Base-by-base conservation (phyloP, 164 flowering plant species). In the Protea cynaroides region DNA sequence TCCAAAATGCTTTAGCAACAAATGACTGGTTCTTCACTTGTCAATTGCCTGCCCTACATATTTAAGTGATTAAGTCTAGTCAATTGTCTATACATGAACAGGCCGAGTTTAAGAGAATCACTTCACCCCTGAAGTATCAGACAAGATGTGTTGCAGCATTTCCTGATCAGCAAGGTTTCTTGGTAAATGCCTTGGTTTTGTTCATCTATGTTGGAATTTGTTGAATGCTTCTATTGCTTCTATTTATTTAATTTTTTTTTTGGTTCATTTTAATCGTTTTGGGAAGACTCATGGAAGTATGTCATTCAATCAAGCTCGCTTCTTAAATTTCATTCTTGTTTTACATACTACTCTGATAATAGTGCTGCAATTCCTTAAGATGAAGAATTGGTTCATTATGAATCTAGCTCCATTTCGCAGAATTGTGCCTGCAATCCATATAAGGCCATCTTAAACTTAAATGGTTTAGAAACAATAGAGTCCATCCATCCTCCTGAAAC, bases 61-160 rank as follows among this genome's bases (percentile, higher is more conserved):
- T 23, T 36, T 25, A 62, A 40, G 8, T n/a, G 15, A 52, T 24
- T 61, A 9, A 40, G 1, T 54, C 22, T 65, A 62, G 58, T 24
- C 43, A 59, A 2, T 67, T n/a, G 34, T 61, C 44, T 49, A 54
- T 43, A 50, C 69, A 53, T 34, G 29, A 51, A 65, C 83, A 91
- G 98, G 63, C 80, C 40, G 99, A 95, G 73, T 95, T 79, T 73
- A 95, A 89, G 81, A 88, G 97, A 71, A 82, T 95, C 52, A 24
- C 25, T 17, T 95, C 99, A 22, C 99, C 97, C 15, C 74, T 95
- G 67, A 95, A 95, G 84, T 88, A 91, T 78, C 97, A 95, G 76
- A 95, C 99, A 40, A 85, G 99, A 77, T 95, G 97, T 72, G 78
- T 95, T 70, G 90, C 97, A 67, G 96, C 97, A 67, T 95, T 95